Percentiles rank a stretch among this genome's conserved stretches.
Conservation (phyloP, 768 basidiomycete species). For the Multifurca ochricompacta region DNA sequence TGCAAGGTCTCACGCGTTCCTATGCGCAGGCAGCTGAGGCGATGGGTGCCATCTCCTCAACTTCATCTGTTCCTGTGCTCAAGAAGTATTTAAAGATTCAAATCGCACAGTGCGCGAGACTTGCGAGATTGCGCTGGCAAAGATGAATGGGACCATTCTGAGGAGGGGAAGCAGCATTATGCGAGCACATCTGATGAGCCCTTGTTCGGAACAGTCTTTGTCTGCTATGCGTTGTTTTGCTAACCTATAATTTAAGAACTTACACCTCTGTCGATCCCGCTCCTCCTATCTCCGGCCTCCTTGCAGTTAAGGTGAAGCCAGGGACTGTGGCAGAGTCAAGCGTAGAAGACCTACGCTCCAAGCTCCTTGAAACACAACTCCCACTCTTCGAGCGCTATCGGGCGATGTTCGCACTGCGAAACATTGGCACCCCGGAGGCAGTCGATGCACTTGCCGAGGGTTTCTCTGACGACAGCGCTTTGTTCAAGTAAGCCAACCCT, state of each 20-base stretch:
- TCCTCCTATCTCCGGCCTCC: constrained; percentile 61
- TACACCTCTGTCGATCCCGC: constrained; percentile 89
- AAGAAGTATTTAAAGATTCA: constrained; percentile 63
- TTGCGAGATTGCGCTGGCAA: constrained; percentile 93
- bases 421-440: constrained; percentile 79
- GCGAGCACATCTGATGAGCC: constrained; percentile 28
- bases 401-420: constrained; percentile 96
- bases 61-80: constrained; percentile 59
- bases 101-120: constrained; percentile 84
- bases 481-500: constrained; percentile 71
- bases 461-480: constrained; percentile 78
- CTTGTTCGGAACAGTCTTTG: constrained; percentile 30
- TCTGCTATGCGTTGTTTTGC: neutral
- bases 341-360: constrained; percentile 48
- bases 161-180: constrained; percentile 52
- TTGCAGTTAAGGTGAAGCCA: constrained; percentile 45
- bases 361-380: constrained; percentile 55
- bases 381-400: constrained; percentile 91
- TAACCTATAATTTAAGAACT: constrained; percentile 33
- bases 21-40: constrained; percentile 85
- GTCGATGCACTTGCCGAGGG: constrained; percentile 89
- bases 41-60: constrained; percentile 84
- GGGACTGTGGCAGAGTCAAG: constrained; percentile 40
- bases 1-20: neutral
- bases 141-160: constrained; percentile 90